phyloP scores from a whole-genome alignment of 768 basidiomycete species.

The Lactifluus echinatus region DNA sequence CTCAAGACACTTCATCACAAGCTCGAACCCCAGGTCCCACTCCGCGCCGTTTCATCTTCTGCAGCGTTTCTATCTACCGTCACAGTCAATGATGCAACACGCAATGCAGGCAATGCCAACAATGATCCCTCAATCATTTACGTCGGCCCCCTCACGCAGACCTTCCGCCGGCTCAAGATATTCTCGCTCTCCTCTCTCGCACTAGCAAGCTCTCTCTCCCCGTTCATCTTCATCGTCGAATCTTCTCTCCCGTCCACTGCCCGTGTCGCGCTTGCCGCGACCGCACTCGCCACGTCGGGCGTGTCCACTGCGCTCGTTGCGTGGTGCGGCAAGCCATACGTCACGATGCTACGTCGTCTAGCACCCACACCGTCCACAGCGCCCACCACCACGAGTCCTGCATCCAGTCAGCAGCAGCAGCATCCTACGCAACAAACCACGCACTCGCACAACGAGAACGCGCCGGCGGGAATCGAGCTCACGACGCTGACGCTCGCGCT shows the following conservation, averaged over 20 bases:
- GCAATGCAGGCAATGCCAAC: constrained; percentile 14
- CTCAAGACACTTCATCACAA: neutral
- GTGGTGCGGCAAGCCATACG: constrained; percentile 69
- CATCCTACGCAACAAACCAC: constrained; percentile 25
- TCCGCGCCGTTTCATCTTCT: neutral
- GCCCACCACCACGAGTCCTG: constrained; percentile 21
- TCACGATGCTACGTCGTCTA: constrained; percentile 49
- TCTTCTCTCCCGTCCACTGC: constrained; percentile 64
- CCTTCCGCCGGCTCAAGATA: constrained; percentile 71
- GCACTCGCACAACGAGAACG: constrained; percentile 20
- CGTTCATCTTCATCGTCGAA: constrained; percentile 77
- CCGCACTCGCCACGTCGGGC: constrained; percentile 64
- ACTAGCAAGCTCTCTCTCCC: constrained; percentile 58
- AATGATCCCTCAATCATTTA: constrained; percentile 35
- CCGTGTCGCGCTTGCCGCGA: constrained; percentile 54
- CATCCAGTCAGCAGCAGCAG: neutral
- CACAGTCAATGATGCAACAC: neutral
- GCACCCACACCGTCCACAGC: neutral
- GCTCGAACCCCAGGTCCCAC: neutral
- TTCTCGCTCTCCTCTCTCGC: constrained; percentile 76
- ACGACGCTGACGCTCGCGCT: constrained; percentile 57
- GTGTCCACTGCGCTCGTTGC: constrained; percentile 68
- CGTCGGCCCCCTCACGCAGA: constrained; percentile 58
- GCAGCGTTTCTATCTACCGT: neutral
- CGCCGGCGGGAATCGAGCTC: constrained; percentile 53